Evolutionary conservation across 768 basidiomycete species (phyloP), one percentile per base, ranked within the genome.

Genomic region (Infundibulicybe gibba): DNA sequence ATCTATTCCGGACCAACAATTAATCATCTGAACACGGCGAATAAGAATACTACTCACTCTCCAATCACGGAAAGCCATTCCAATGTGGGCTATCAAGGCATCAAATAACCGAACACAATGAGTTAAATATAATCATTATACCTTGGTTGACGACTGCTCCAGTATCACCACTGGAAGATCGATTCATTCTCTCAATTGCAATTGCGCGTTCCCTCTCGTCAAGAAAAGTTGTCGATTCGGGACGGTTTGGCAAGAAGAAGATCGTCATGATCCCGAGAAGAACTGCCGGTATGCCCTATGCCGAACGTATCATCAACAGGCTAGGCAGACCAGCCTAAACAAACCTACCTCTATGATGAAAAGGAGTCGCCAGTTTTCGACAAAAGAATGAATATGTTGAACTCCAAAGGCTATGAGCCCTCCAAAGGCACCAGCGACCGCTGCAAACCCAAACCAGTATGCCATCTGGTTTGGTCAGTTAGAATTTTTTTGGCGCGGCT

Each of bases 371-470:
- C 80, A 83, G 48, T 79, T 69, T 9, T 68, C 58, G 25, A 85
- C 61, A 4, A 72, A 54, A 0, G 71, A 51, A 45, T 81, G 63
- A 1, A 70, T 71, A 57, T 88, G 76, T 53, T 88, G 85, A 9
- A 91, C 70, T 1, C 87, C 90, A 51, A 86, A 91, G 3, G 90
- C 88, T 35, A 92, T 78, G 39, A 90, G 66, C n/a, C 90, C 89
- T 12, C 88, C 87, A 49, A 91, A 91, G 5, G 90, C 90, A 17
- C 89, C 89, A 3, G 90, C 86, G 3, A 89, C 79, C 2, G 89
- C 87, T 4, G 89, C 87, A 58, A 90, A 91, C 8, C 85, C 85
- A 50, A 90, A 91, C 85, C 87, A 90, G 55, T 87, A 80, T 1
- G 85, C 87, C 76, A 85, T 76, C 67, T 76, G 45, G 15, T 32